A percentile compares a stretch with the other conserved stretches of the same genome.
Evolutionary conservation across 2,329 filamentous ascomycete genomes (phyloP).

Genomic region (Trichoderma breve): DNA sequence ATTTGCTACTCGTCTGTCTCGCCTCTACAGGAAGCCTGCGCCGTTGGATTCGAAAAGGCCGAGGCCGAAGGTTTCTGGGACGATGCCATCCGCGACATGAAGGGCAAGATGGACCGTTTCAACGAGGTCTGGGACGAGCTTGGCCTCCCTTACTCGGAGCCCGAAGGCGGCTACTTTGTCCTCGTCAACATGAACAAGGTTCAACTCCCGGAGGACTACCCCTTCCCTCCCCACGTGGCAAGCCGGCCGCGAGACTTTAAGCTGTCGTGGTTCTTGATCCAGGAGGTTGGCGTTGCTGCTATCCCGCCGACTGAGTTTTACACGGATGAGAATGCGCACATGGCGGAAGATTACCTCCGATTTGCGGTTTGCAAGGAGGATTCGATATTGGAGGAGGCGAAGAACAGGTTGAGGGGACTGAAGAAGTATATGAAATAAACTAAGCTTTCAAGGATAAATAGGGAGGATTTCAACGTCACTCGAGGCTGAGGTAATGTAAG

Average conservation of each 20-base stretch:
- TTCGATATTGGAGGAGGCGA: constrained; percentile 74
- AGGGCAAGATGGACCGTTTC: constrained; percentile 81
- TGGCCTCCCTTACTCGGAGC: constrained; percentile 78
- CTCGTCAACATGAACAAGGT: constrained; percentile 91
- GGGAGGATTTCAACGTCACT: not conserved
- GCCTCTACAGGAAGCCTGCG: constrained; percentile 89
- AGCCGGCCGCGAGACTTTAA: constrained; percentile 88
- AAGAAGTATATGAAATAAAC: constrained; percentile 62
- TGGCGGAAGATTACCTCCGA: constrained; percentile 89
- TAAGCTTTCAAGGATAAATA: not conserved
- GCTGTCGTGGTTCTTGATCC: constrained; percentile 94
- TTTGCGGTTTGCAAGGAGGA: constrained; percentile 98
- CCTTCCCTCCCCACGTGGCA: constrained; percentile 86
- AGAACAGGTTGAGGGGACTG: constrained; percentile 69
- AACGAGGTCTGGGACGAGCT: constrained; percentile 78
- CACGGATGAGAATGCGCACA: constrained; percentile 75
- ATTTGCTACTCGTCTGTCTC: constrained; percentile 96
- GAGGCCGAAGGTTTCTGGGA: constrained; percentile 87
- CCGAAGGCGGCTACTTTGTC: constrained; percentile 96
- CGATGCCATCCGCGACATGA: constrained; percentile 79
- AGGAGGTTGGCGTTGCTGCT: constrained; percentile 90
- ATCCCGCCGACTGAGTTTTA: constrained; percentile 98
- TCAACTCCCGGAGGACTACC: constrained; percentile 76
- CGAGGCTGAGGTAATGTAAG: not conserved
- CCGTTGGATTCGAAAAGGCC: constrained; percentile 90